A percentile compares a stretch with the other conserved stretches of the same genome.
Evolutionary conservation across 2,329 filamentous ascomycete genomes (phyloP).

Genomic region (Colletotrichum salicis): DNA sequence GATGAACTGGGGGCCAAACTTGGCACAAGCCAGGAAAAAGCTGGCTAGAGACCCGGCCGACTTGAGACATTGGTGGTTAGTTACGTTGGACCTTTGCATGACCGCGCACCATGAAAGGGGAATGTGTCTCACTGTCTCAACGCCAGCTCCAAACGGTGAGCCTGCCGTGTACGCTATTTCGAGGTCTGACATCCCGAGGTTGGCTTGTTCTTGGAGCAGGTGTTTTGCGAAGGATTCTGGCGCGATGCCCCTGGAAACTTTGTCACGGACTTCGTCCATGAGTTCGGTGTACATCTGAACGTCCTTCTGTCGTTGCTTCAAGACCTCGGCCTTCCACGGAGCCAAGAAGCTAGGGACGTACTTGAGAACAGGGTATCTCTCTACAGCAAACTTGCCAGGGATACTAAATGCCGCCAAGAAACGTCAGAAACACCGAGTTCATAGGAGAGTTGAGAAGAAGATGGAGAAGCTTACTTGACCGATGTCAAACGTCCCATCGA

Average conservation of each 20-base stretch:
- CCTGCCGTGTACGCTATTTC: conserved; percentile 58
- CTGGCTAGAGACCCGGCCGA: conserved; percentile 59
- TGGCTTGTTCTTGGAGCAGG: conserved; percentile 52
- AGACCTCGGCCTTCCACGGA: conserved; percentile 52
- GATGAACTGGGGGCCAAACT: conserved; percentile 61
- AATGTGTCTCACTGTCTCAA: conserved; percentile 50
- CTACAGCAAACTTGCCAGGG: conserved; percentile 50
- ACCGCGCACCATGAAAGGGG: no score
- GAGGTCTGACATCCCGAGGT: conserved; percentile 52
- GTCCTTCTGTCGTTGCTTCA: conserved; percentile 45
- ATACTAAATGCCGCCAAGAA: conserved; percentile 5
- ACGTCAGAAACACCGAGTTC: not conserved
- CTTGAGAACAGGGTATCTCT: conserved; percentile 53
- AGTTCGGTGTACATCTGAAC: conserved; percentile 51
- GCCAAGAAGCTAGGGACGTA: conserved; percentile 50
- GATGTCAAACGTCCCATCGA: conserved; percentile 55
- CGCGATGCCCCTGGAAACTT: conserved; percentile 43
- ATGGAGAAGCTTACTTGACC: conserved; percentile 46
- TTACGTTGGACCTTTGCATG: not conserved
- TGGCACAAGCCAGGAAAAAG: conserved; percentile 63
- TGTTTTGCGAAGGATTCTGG: conserved; percentile 56
- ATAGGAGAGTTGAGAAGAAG: not conserved
- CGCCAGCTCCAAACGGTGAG: conserved; percentile 56
- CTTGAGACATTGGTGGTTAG: conserved; percentile 45
- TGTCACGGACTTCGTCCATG: conserved; percentile 52